Conservation (phyloP, 2,329 filamentous ascomycete species). For the Periconia sp. region DNA sequence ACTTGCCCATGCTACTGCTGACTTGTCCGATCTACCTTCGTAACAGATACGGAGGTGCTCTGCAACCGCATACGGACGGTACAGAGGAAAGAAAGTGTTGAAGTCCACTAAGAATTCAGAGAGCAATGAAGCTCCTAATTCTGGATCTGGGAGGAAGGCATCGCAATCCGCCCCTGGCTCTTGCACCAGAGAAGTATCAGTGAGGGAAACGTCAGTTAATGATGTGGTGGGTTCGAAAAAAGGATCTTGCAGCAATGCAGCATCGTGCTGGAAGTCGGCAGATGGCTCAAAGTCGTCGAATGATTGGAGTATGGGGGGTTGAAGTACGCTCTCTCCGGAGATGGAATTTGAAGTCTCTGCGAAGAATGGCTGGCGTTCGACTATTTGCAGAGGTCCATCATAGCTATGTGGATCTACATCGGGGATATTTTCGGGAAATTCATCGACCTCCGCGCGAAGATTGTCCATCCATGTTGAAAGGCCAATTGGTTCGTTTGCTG, state of each 20-base stretch:
- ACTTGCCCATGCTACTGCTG: conserved; percentile 29
- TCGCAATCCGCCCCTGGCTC: conserved; percentile 14
- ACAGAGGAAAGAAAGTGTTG: conserved; percentile 31
- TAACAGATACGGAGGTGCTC: conserved; percentile 34
- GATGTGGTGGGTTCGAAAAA: conserved; percentile 7
- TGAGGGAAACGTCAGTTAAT: background rate
- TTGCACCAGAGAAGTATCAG: conserved; percentile 1
- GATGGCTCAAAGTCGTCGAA: conserved; percentile 13
- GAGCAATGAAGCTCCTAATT: conserved; percentile 29
- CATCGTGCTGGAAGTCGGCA: conserved; percentile 19
- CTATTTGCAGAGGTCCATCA: conserved; percentile 1
- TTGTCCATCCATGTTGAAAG: conserved; percentile 24
- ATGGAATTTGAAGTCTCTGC: background rate
- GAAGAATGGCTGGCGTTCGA: background rate
- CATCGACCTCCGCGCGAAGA: conserved; percentile 25
- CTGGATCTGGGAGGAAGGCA: conserved; percentile 26
- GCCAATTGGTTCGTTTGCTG: conserved; percentile 17
- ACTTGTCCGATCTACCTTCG: conserved; percentile 23
- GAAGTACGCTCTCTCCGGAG: background rate
- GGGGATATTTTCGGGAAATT: conserved; percentile 15
- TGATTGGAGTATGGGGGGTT: background rate
- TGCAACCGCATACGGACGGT: conserved; percentile 23
- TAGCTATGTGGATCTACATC: conserved; percentile 19
- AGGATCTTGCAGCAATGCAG: conserved; percentile 20
- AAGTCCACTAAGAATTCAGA: conserved; percentile 32